A percentile compares a stretch with the other conserved stretches of the same genome.
phyloP scores from a whole-genome alignment of 768 basidiomycete species.

The Mrakia frigida region DNA sequence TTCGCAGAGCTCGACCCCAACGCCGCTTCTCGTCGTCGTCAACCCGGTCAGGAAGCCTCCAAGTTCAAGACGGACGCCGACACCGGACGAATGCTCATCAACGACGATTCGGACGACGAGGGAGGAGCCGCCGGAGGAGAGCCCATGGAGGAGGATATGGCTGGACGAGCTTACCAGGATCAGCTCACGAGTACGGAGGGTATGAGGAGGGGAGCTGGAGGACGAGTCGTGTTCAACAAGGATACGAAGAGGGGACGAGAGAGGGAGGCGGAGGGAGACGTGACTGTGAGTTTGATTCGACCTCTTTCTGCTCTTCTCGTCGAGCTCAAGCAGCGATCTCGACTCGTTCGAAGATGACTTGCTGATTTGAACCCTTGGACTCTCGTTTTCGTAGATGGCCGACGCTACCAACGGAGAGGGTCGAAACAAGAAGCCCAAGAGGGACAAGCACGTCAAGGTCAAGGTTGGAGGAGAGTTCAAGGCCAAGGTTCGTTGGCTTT shows the following conservation, averaged over 20 bases:
- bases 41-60: conserved; percentile 78
- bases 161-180: conserved; percentile 73
- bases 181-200: conserved; percentile 79
- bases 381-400: conserved; percentile 59
- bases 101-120: conserved; percentile 48
- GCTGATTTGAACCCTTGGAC: no score
- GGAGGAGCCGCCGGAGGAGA: conserved; percentile 47
- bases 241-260: conserved; percentile 88
- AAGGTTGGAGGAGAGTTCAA: conserved; percentile 84
- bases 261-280: conserved; percentile 56
- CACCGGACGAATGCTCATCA: conserved; percentile 45
- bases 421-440: conserved; percentile 49
- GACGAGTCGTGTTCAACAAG: conserved; percentile 90
- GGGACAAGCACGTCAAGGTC: conserved; percentile 51
- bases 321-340: no score
- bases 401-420: conserved; percentile 48
- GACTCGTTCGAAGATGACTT: no score
- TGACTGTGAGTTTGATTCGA: conserved; percentile 43
- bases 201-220: conserved; percentile 74
- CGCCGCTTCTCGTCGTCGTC: conserved; percentile 49
- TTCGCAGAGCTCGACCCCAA: conserved; percentile 38
- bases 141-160: conserved; percentile 32
- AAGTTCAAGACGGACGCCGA: conserved; percentile 79
- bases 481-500: conserved; percentile 64
- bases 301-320: not conserved